Percentiles rank a stretch among this genome's conserved stretches.
These are phyloP conservation scores for Metroxylon sagu DNA, from an alignment of 176 grass and related monocot species.

Conservation along the genomic window DNA sequence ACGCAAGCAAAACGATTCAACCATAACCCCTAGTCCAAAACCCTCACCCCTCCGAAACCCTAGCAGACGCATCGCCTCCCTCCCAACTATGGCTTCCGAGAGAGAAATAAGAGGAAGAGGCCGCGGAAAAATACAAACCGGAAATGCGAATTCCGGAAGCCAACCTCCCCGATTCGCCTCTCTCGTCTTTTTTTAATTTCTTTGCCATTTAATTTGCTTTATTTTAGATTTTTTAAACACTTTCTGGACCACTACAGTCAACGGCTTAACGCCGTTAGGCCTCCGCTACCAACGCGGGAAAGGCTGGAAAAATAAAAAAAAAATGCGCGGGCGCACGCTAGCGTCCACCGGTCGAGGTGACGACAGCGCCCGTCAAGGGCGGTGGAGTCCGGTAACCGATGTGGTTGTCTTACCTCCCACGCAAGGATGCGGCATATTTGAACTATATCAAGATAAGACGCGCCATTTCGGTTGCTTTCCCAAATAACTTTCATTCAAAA, in stretches of 20 bases:
- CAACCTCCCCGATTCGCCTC: background rate
- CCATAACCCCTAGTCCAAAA: slow-evolving; percentile 3
- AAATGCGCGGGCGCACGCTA: background rate
- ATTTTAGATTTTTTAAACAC: background rate
- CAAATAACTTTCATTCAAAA: too few species aligned
- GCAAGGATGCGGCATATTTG: too few species aligned
- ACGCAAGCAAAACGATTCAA: background rate
- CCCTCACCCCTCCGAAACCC: background rate
- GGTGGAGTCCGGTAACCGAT: too few species aligned
- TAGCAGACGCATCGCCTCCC: background rate
- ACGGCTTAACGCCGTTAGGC: too few species aligned
- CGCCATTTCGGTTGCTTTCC: too few species aligned
- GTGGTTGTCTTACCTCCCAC: too few species aligned
- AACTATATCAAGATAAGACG: too few species aligned
- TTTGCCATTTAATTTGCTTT: background rate
- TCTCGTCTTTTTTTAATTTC: slow-evolving; percentile 1
- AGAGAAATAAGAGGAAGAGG: slow-evolving; percentile 9
- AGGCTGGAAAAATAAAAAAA: too few species aligned
- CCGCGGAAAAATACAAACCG: slow-evolving; percentile 1
- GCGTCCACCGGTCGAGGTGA: background rate
- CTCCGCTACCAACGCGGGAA: too few species aligned
- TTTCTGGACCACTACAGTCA: too few species aligned
- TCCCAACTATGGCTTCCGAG: background rate
- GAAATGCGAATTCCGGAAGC: slow-evolving; percentile 13
- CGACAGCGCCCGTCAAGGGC: slow-evolving; percentile 1